A percentile compares a stretch with the other conserved stretches of the same genome.
These are phyloP conservation scores for Trametes meyenii DNA, from an alignment of 768 basidiomycete species.

Conservation along the genomic window DNA sequence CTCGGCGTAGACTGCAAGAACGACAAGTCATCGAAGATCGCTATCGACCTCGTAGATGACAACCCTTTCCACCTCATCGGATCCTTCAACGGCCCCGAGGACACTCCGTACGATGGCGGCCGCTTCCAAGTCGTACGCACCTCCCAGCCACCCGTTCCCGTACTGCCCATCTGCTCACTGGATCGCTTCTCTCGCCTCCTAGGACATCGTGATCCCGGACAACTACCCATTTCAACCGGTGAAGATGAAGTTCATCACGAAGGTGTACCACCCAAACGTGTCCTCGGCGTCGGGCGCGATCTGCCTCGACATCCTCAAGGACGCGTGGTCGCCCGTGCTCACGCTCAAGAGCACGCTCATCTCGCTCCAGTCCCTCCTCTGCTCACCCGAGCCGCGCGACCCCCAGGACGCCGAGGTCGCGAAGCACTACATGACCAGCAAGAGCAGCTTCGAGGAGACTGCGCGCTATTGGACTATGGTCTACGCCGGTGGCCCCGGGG, in stretches of 20 bases:
- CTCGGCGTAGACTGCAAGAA: slow-evolving; percentile 82
- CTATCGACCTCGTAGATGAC: slow-evolving; percentile 84
- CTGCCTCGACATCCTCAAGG: slow-evolving; percentile 86
- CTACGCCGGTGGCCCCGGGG: slow-evolving; percentile 77
- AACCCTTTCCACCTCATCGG: slow-evolving; percentile 92
- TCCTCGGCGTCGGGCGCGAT: slow-evolving; percentile 94
- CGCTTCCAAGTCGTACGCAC: slow-evolving; percentile 83
- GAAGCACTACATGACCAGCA: slow-evolving; percentile 92
- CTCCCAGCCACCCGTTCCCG: neutral
- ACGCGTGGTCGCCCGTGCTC: slow-evolving; percentile 94
- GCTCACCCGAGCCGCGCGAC: slow-evolving; percentile 93
- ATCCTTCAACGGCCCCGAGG: slow-evolving; percentile 89
- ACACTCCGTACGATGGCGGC: slow-evolving; percentile 92
- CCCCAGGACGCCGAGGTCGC: slow-evolving; percentile 98
- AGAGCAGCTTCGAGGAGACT: slow-evolving; percentile 86
- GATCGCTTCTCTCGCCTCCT: slow-evolving; percentile 7
- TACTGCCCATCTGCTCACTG: slow-evolving; percentile 2
- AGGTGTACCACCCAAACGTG: slow-evolving; percentile 95
- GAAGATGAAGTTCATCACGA: slow-evolving; percentile 98
- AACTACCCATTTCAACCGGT: slow-evolving; percentile 92
- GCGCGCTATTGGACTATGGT: slow-evolving; percentile 93
- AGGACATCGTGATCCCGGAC: slow-evolving; percentile 94
- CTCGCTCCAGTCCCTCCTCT: slow-evolving; percentile 89
- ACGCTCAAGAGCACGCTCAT: slow-evolving; percentile 97
- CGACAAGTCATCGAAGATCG: slow-evolving; percentile 87